Base-by-base conservation (phyloP, 2,329 filamentous ascomycete genomes). In the Cercospora sesami region DNA sequence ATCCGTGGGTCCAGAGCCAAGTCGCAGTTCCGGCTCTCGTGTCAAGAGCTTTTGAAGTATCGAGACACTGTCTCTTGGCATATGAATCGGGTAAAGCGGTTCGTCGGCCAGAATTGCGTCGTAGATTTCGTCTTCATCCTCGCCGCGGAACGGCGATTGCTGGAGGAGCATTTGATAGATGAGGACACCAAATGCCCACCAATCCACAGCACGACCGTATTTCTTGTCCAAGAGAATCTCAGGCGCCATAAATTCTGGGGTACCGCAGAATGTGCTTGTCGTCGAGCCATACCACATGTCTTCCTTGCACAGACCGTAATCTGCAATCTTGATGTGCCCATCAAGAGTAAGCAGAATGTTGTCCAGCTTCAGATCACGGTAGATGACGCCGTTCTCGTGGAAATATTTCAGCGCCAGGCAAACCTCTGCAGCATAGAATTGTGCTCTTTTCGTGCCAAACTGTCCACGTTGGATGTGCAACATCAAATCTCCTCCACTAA, bases 81-180 rank as follows among this genome's bases (percentile, higher is more conserved):
- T 99, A 81, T 97, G 93, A 72, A 99, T 98, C 10, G 95, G 95
- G 79, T 99, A 99, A 12, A 99, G 86, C 39, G 95, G 95, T 81
- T 99, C 95, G 78, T 99, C 95, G 7, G 94, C 93, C 53, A 99
- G 87, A 82, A 99, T 98, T 39, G 95, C 94, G 76, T 99, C 95
- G 83, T 99, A 99, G 71, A 99, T 99, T 81, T 99, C 95, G 78
- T 99, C 95, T 78, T 99, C 96, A 75, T 99, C 95, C 80, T 99
- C 96, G 76, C 95, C 95, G 75, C 95, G 91, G 91, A 99, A 99
- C 0, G 95, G 95, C 31, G 94, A 98, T 80, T 99, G 96, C 78
- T 99, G 96, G 60, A 99, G 88, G 66, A 99, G 90, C 96, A 99
- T 99, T 81, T 99, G 95, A 83, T 99, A 99, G 76, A 99, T 99